Percentiles rank a stretch among this genome's conserved stretches.
These are phyloP conservation scores for Entomortierella chlamydospora DNA, from an alignment of 192 early-diverging fungal species.

Conservation along the genomic window DNA sequence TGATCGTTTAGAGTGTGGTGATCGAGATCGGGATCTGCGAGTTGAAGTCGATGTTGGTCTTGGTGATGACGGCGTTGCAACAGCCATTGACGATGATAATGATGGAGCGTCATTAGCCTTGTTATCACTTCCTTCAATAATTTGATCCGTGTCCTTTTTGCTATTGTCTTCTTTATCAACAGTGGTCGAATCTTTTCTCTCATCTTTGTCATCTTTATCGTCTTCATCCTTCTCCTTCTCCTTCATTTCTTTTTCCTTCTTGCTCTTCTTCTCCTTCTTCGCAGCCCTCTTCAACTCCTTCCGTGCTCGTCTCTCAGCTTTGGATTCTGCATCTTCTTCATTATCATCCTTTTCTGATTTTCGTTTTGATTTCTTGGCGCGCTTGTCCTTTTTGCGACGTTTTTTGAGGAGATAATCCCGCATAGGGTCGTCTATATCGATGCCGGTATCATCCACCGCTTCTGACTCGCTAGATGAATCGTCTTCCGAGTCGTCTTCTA, in stretches of 20 bases:
- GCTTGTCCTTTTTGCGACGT: constrained; percentile 62
- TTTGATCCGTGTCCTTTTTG: constrained; percentile 1
- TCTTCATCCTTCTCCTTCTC: constrained; percentile 1
- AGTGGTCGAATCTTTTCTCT: background rate
- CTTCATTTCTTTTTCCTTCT: constrained; percentile 14
- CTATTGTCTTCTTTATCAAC: background rate
- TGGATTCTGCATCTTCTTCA: constrained; percentile 35
- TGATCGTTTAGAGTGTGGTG: background rate
- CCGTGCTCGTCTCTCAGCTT: constrained; percentile 30
- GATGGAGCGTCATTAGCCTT: background rate
- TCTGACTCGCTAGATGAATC: constrained; percentile 41
- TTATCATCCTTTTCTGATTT: constrained; percentile 41
- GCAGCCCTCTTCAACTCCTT: constrained; percentile 33
- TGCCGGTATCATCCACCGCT: constrained; percentile 61
- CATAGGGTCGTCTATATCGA: constrained; percentile 82
- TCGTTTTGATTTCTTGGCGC: constrained; percentile 47
- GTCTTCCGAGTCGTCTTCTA: constrained; percentile 25
- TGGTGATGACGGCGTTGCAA: background rate
- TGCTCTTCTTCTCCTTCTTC: constrained; percentile 30
- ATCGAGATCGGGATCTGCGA: constrained; percentile 16
- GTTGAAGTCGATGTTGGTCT: background rate
- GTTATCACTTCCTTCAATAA: background rate
- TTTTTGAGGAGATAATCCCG: constrained; percentile 74
- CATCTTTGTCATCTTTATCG: background rate
- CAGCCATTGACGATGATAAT: background rate